Percentiles rank a stretch among this genome's conserved stretches.
phyloP scores from a whole-genome alignment of 1,284 basidiomycete genomes.

The Veloporphyrellus conicus region DNA sequence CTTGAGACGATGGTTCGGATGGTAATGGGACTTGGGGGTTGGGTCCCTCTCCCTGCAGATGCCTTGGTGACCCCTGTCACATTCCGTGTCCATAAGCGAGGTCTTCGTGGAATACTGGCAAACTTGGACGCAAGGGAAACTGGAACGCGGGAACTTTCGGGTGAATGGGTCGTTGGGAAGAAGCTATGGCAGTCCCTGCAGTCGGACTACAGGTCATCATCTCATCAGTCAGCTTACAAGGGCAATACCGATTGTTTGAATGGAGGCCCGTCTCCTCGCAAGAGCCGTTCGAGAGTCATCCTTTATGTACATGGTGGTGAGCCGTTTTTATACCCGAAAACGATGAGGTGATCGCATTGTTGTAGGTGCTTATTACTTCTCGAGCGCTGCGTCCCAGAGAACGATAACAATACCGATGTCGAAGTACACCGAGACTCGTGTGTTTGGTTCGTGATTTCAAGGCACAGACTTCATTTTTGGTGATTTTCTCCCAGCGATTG shows the following conservation, averaged over 20 bases:
- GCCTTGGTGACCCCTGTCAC: slow-evolving; percentile 94
- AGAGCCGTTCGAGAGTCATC: slow-evolving; percentile 74
- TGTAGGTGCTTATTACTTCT: slow-evolving; percentile 89
- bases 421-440: slow-evolving; percentile 84
- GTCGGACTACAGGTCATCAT: slow-evolving; percentile 71
- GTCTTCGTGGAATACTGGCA: slow-evolving; percentile 73
- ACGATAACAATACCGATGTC: slow-evolving; percentile 89
- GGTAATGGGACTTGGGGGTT: slow-evolving; percentile 76
- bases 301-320: slow-evolving; percentile 91
- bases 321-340: slow-evolving; percentile 19
- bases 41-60: slow-evolving; percentile 88
- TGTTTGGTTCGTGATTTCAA: slow-evolving; percentile 72
- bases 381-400: slow-evolving; percentile 91
- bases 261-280: slow-evolving; percentile 19
- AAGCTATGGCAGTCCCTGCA: slow-evolving; percentile 87
- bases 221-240: slow-evolving; percentile 22
- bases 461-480: neutral
- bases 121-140: slow-evolving; percentile 71
- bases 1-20: slow-evolving; percentile 66
- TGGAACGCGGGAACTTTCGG: slow-evolving; percentile 77
- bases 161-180: slow-evolving; percentile 95
- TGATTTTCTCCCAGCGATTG: slow-evolving; percentile 60
- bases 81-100: slow-evolving; percentile 74
- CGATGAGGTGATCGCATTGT: slow-evolving; percentile 5
- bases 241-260: slow-evolving; percentile 10